phyloP scores from a whole-genome alignment of 2,329 filamentous ascomycete species.

The Hymenoscyphus repandus region DNA sequence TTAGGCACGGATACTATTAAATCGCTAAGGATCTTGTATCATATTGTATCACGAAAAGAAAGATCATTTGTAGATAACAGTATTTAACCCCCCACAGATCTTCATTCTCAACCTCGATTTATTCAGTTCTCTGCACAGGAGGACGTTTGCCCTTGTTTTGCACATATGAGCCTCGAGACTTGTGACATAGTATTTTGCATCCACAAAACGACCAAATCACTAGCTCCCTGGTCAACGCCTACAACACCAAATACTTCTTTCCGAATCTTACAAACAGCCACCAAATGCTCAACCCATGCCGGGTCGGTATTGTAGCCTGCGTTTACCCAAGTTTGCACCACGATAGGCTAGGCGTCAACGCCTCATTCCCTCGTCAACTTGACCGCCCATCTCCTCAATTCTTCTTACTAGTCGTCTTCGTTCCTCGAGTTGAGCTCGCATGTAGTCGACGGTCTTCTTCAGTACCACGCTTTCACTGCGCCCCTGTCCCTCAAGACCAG shows the following conservation, averaged over 20 bases:
- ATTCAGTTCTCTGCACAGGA: not conserved
- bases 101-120: not conserved
- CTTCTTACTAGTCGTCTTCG: constrained; percentile 42
- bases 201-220: no score
- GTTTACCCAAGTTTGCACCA: no score
- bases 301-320: no score
- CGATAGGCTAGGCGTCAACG: constrained; percentile 4
- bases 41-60: not conserved
- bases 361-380: constrained; percentile 34
- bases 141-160: not conserved
- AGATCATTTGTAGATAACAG: no score
- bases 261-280: not conserved
- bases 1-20: constrained; percentile 11
- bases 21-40: not conserved
- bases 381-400: constrained; percentile 46
- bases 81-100: not conserved
- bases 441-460: constrained; percentile 50
- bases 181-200: no score
- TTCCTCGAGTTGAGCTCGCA: constrained; percentile 45
- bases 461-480: constrained; percentile 65
- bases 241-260: no score
- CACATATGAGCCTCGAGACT: no score
- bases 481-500: constrained; percentile 62
- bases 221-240: no score
- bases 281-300: not conserved